Conservation (phyloP, 257 asterid species). For the Solanum appendiculatum region DNA sequence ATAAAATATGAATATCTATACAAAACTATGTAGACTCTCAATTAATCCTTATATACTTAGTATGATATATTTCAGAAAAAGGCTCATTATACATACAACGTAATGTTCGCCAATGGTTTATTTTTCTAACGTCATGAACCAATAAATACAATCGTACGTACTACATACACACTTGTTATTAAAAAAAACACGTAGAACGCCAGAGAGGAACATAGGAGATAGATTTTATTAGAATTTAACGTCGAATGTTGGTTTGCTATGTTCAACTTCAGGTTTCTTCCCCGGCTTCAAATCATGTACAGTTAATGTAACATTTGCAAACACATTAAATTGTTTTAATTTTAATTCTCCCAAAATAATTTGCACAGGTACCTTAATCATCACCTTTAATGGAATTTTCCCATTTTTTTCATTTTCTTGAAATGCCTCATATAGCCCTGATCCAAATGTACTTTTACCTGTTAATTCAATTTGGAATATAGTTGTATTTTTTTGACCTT, state of each 20-base stretch:
- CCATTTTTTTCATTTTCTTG: slow-evolving; percentile 8
- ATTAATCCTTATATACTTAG: background rate
- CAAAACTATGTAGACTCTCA: background rate
- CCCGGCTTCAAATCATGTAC: slow-evolving; percentile 30
- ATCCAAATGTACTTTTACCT: slow-evolving; percentile 31
- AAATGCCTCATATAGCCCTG: slow-evolving; percentile 20
- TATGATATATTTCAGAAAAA: background rate
- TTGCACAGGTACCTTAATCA: slow-evolving; percentile 26
- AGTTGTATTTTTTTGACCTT: slow-evolving; percentile 29
- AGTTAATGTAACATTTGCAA: slow-evolving; percentile 21
- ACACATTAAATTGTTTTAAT: slow-evolving; percentile 11
- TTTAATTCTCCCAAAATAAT: slow-evolving; percentile 2
- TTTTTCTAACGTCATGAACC: background rate
- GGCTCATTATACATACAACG: background rate
- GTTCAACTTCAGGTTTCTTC: slow-evolving; percentile 16
- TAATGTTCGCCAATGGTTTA: background rate
- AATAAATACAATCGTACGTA: background rate
- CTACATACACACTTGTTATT: background rate
- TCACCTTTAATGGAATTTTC: slow-evolving; percentile 36
- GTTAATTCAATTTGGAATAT: slow-evolving; percentile 17
- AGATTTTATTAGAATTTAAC: background rate
- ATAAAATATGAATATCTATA: background rate
- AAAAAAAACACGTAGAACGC: background rate
- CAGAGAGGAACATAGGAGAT: fast-evolving
- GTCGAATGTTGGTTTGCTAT: slow-evolving; percentile 6